Evolutionary conservation across 345 rosid genomes (phyloP).

Genomic region (Trapa bicornis): DNA sequence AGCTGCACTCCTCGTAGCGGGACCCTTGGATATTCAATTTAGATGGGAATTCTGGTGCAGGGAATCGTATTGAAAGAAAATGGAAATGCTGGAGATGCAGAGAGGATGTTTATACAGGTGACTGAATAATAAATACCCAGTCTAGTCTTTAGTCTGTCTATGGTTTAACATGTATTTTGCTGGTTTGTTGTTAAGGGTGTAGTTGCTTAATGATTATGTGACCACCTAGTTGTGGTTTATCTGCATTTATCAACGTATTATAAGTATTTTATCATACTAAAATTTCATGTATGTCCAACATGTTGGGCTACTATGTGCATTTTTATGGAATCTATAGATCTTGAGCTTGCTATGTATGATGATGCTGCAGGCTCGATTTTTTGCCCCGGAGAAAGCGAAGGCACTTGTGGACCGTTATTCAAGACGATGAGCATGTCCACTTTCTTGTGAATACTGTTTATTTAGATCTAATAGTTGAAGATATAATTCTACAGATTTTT

Average conservation of each 20-base stretch:
- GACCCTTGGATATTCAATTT: neutral
- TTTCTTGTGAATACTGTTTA: neutral
- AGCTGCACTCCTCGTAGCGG: neutral
- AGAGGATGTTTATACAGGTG: constrained; percentile 98
- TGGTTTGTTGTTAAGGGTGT: neutral
- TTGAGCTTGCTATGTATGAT: neutral
- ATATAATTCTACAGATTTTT: too few species aligned
- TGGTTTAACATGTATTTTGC: neutral
- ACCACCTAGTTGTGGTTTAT: neutral
- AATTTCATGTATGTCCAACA: neutral
- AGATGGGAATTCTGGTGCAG: constrained; percentile 23
- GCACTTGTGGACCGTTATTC: constrained; percentile 76
- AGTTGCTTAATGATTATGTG: neutral
- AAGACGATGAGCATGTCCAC: constrained; percentile 24
- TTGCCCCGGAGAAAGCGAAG: constrained; percentile 84
- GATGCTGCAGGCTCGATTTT: constrained; percentile 67
- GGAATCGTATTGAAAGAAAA: constrained; percentile 84
- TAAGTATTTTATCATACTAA: neutral
- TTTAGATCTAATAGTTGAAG: neutral
- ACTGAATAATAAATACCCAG: constrained; percentile 12
- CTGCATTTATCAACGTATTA: neutral
- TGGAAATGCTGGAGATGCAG: constrained; percentile 74
- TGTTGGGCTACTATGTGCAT: neutral
- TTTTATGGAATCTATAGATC: neutral
- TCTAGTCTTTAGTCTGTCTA: neutral